phyloP scores from a whole-genome alignment of 2,329 filamentous ascomycete genomes.

The Epichloe gansuensis region DNA sequence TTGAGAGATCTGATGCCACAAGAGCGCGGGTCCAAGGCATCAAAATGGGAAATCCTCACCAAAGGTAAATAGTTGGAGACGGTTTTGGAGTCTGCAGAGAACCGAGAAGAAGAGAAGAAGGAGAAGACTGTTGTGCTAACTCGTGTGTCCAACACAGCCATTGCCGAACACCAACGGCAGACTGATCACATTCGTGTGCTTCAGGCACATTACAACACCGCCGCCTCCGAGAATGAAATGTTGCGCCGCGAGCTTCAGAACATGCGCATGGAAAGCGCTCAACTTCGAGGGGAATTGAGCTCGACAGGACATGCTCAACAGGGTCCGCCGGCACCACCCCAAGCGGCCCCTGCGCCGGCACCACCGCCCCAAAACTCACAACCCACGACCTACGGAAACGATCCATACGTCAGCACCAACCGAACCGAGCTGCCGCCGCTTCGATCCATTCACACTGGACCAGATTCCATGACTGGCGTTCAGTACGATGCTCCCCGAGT shows the following conservation, averaged over 20 bases:
- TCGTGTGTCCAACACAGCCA: constrained; percentile 29
- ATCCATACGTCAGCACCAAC: constrained; percentile 19
- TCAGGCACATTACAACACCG: constrained; percentile 30
- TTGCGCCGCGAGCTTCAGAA: constrained; percentile 36
- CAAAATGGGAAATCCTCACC: constrained; percentile 80
- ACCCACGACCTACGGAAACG: constrained; percentile 14
- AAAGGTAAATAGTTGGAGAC: constrained; percentile 47
- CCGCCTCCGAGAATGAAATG: constrained; percentile 31
- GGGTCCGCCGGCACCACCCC: constrained; percentile 14
- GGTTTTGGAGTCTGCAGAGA: not conserved
- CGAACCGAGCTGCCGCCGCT: constrained; percentile 45
- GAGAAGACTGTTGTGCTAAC: not conserved
- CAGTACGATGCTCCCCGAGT: constrained; percentile 42
- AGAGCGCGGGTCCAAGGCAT: constrained; percentile 70
- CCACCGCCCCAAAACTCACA: constrained; percentile 6
- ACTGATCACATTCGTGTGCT: constrained; percentile 34
- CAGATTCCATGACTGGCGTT: constrained; percentile 54
- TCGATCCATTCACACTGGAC: constrained; percentile 35
- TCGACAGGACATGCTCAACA: constrained; percentile 11
- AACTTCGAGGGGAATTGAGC: constrained; percentile 27
- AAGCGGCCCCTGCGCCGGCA: constrained; percentile 10
- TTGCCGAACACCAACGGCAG: constrained; percentile 47
- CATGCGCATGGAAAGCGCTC: constrained; percentile 34
- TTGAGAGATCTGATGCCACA: constrained; percentile 67
- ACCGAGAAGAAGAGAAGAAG: not conserved